phyloP scores from a whole-genome alignment of 495 filamentous ascomycete species.

The Trichodelitschia bisporula region DNA sequence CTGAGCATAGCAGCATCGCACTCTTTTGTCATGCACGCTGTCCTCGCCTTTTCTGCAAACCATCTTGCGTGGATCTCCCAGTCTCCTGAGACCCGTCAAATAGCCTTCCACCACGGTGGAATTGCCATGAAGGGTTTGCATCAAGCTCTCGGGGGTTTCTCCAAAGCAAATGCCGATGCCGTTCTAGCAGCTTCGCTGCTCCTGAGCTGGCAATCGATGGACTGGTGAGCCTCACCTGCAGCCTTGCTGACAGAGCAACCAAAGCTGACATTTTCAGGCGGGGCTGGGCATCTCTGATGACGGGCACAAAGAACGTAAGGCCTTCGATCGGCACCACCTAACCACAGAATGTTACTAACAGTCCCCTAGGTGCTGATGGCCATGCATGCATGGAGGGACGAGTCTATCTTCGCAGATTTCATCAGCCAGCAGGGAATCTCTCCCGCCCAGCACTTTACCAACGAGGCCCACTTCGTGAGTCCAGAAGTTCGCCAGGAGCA shows the following conservation, averaged over 20 bases:
- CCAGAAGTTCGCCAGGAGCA: slow-evolving; percentile 39
- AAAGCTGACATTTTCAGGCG: slow-evolving; percentile 51
- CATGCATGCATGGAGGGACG: slow-evolving; percentile 82
- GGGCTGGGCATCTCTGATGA: slow-evolving; percentile 76
- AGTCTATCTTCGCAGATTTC: slow-evolving; percentile 65
- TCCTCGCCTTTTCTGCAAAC: slow-evolving; percentile 73
- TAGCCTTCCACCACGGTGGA: slow-evolving; percentile 68
- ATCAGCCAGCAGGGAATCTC: slow-evolving; percentile 46
- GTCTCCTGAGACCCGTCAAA: slow-evolving; percentile 56
- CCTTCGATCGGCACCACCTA: background rate
- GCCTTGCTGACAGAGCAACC: slow-evolving; percentile 16
- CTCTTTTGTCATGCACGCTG: slow-evolving; percentile 76
- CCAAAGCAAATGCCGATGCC: slow-evolving; percentile 67
- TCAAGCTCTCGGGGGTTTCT: slow-evolving; percentile 65
- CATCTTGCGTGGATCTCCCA: slow-evolving; percentile 72
- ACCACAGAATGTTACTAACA: slow-evolving; percentile 18
- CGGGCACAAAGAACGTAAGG: slow-evolving; percentile 67
- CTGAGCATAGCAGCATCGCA: slow-evolving; percentile 57
- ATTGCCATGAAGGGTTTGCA: slow-evolving; percentile 71
- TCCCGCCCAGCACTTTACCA: slow-evolving; percentile 28
- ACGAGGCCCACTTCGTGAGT: slow-evolving; percentile 25
- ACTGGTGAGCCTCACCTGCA: slow-evolving; percentile 47
- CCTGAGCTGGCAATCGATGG: slow-evolving; percentile 86
- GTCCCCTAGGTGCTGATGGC: slow-evolving; percentile 48
- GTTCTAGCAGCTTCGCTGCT: slow-evolving; percentile 80